A percentile compares a stretch with the other conserved stretches of the same genome.
Evolutionary conservation across 2,329 filamentous ascomycete genomes (phyloP).

Genomic region (Decorospora gaudefroyi): DNA sequence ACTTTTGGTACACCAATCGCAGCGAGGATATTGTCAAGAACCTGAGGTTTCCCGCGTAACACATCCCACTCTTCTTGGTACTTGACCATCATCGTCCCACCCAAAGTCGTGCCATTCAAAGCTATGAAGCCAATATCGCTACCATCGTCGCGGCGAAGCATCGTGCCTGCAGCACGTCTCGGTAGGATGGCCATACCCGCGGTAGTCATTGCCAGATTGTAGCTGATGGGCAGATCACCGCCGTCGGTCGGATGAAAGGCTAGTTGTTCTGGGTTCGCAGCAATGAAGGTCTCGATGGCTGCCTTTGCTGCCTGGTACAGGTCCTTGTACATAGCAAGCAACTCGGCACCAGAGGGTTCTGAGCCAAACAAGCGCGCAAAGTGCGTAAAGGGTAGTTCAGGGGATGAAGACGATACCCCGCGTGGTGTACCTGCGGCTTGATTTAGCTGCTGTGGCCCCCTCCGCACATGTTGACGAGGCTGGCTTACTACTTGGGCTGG

Average conservation of each 20-base stretch:
- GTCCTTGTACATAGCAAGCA: constrained; percentile 42
- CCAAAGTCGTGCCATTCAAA: constrained; percentile 62
- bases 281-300: constrained; percentile 49
- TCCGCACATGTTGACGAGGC: background rate
- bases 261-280: constrained; percentile 41
- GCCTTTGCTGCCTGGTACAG: constrained; percentile 43
- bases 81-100: constrained; percentile 64
- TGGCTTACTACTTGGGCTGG: constrained; percentile 8
- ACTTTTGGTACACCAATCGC: constrained; percentile 43
- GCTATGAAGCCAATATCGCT: constrained; percentile 52
- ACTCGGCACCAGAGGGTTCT: constrained; percentile 46
- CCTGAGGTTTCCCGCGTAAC: constrained; percentile 49
- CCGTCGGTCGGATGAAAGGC: constrained; percentile 32
- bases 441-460: constrained; percentile 11
- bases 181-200: constrained; percentile 60
- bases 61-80: constrained; percentile 58
- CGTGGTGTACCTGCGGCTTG: constrained; percentile 4
- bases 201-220: constrained; percentile 63
- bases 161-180: constrained; percentile 52
- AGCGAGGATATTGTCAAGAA: constrained; percentile 53
- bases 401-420: constrained; percentile 18
- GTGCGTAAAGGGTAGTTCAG: constrained; percentile 55
- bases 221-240: constrained; percentile 57
- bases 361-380: constrained; percentile 52
- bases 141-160: constrained; percentile 47